Base-by-base conservation (phyloP, 2,329 filamentous ascomycete species). In the Xylariaceae sp. region DNA sequence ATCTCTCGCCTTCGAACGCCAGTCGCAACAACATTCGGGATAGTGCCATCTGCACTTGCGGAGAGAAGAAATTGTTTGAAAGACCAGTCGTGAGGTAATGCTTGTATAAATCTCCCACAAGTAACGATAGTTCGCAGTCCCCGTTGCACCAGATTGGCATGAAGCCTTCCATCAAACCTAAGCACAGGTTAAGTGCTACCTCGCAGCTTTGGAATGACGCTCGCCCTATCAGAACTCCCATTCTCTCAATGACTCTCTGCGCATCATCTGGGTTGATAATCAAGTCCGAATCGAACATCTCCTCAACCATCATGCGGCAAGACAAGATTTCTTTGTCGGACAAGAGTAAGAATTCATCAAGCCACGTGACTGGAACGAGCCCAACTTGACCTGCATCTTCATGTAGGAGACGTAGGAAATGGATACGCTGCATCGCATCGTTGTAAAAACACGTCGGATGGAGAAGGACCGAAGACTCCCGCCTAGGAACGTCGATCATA, bases 41-140 rank as follows among this genome's bases (percentile, higher is more conserved):
- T 52, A 96, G 74, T 1, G 77, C 74, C 45, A 83, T 81, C 55
- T 91, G 85, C 1, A 86, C 80, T 49, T 74, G 77, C 2, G 83
- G 71, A 0, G 92, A 95, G 42, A 90, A 77, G 35, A 87, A 77
- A 40, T 84, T 83, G 40, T 80, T 85, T 6, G 80, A 76, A 22
- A 96, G 70, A 30, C 84, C 80, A 15, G 76, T 76, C 47, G 81
- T 80, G 42, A 90, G 78, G 56, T 94, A 86, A 72, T 90, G 89
- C 40, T 80, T 71, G 66, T 97, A 97, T 17, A 96, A 71, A 52
- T 95, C 86, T 17, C 83, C 79, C 3, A 86, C 88, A 38, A 80
- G 75, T 3, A 81, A 78, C n/a, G 77, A 77, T 2, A 96, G 72
- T 1, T 82, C 73, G 32, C 78, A 76, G 18, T 75, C 72, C 38